These are phyloP conservation scores for Coemansia sp. DNA, from an alignment of 192 early-diverging fungal genomes.

Conservation along the genomic window DNA sequence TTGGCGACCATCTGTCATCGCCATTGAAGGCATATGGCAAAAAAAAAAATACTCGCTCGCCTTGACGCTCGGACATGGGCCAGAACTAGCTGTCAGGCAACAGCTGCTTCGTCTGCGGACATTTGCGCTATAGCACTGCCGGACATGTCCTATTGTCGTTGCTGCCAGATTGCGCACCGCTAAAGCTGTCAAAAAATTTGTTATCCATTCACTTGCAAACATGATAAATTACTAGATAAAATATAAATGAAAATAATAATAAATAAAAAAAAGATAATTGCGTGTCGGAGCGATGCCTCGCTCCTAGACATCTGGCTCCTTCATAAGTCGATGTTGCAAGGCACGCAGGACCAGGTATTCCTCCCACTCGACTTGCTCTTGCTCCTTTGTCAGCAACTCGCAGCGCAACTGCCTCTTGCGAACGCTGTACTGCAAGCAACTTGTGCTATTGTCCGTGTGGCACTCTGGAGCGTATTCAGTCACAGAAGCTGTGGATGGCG, in stretches of 20 bases:
- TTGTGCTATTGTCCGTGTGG: conserved; percentile 4
- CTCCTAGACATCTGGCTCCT: conserved; percentile 20
- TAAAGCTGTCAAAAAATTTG: background rate
- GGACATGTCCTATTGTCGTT: background rate
- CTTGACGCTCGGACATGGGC: background rate
- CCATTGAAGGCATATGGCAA: background rate
- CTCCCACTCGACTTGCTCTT: conserved; percentile 53
- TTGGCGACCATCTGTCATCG: background rate
- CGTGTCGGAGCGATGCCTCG: background rate
- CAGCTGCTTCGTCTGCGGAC: too few species aligned
- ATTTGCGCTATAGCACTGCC: background rate
- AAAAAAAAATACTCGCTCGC: too few species aligned
- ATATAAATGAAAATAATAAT: background rate
- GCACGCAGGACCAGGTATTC: conserved; percentile 50
- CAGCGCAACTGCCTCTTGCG: conserved; percentile 12
- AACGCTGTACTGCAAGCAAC: conserved; percentile 1
- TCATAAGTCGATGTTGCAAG: conserved; percentile 40
- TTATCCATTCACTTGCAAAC: background rate
- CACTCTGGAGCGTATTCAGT: background rate
- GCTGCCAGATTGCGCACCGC: background rate
- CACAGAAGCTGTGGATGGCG: background rate
- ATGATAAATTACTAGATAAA: background rate
- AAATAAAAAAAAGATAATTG: background rate
- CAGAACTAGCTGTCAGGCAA: background rate
- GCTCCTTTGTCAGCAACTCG: conserved; percentile 41